These are phyloP conservation scores for Penicillium steckii DNA, from an alignment of 495 filamentous ascomycete species.

Conservation along the genomic window DNA sequence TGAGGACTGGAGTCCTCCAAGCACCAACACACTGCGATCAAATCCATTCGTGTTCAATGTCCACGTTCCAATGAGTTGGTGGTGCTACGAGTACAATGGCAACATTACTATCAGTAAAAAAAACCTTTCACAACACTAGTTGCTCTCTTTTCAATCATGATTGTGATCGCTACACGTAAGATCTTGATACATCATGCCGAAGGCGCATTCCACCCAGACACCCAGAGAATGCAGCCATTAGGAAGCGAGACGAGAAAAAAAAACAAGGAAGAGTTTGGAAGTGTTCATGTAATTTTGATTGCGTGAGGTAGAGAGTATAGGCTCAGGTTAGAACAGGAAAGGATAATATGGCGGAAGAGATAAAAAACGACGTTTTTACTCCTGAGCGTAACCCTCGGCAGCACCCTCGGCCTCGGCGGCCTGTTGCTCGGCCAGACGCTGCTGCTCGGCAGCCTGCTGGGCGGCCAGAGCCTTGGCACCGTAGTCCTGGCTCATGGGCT, in stretches of 20 bases:
- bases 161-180: not conserved
- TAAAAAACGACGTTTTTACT: conserved; percentile 38
- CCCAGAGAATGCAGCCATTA: not conserved
- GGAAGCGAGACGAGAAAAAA: not conserved
- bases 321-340: conserved; percentile 39
- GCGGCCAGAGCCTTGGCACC: conserved; percentile 92
- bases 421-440: conserved; percentile 62
- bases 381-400: conserved; percentile 45
- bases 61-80: no score
- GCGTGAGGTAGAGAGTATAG: conserved; percentile 41
- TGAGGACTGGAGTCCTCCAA: no score
- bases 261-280: conserved; percentile 19
- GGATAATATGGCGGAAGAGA: conserved; percentile 32
- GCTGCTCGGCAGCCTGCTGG: conserved; percentile 78
- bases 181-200: not conserved
- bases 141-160: conserved; percentile 1
- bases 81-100: no score
- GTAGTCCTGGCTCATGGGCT: conserved; percentile 96
- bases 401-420: conserved; percentile 47
- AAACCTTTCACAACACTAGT: not conserved
- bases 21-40: no score
- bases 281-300: conserved; percentile 46
- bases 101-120: not conserved
- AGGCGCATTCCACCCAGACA: not conserved
- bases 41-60: no score